Base-by-base conservation (phyloP, 1,284 basidiomycete genomes). In the Macrocystidia cucumis region DNA sequence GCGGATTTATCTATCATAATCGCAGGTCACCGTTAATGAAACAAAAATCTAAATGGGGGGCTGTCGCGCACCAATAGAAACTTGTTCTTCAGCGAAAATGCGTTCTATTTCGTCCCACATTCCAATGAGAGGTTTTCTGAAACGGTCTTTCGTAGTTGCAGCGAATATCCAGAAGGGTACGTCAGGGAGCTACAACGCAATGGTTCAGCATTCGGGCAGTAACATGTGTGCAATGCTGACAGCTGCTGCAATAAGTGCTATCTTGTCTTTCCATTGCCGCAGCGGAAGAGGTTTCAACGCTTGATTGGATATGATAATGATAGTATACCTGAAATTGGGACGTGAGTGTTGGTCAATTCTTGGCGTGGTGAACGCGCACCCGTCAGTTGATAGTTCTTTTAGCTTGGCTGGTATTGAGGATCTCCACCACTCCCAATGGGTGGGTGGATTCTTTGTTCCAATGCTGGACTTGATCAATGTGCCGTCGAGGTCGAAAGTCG, bases 91-190 rank as follows among this genome's bases (percentile, higher is more conserved):
- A 6, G 54, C 55, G 44, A 77, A 88, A 23, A 88, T 62, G 4
- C 61, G 61, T 40, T 78, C 72, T 26, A 91, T 60, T 43, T 78
- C 77, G 39, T 75, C 67, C 79, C 84, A 95, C 74, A 95, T 91
- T 3, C 90, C 91, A 6, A 76, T 76, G 62, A 89, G 80, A 2
- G 91, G 91, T 57, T 97, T 97, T n/a, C 92, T 69, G 49, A 74
- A 90, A 14, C 67, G 62, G 51, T 95, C 89, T 47, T 73, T 78
- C 4, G 69, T 72, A 4, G 69, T 78, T 0, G 91, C 91, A 11
- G 87, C 91, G 39, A 92, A 72, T 14, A 92, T 50, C 18, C 74
- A 76, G 48, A 97, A 83, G 0, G 92, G 91, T 0, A 91, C 62
- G 7, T 74, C 65, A 0, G 76, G 65, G 18, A 93, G 57, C 84